These are phyloP conservation scores for Cyberlindnera subsufficiens DNA, from an alignment of 805 yeast genomes.

Conservation along the genomic window DNA sequence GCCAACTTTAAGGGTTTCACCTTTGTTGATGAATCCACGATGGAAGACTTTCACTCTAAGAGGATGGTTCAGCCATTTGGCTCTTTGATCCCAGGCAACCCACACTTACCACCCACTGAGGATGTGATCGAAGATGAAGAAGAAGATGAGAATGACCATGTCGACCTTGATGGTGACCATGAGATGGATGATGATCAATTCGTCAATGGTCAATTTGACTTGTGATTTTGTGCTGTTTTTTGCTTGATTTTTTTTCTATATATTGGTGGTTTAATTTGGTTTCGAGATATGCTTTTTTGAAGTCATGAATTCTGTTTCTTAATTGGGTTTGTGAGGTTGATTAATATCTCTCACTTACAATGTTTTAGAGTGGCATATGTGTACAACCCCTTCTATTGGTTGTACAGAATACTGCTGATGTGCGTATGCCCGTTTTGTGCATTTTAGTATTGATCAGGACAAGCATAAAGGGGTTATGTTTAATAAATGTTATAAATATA, in stretches of 20 bases:
- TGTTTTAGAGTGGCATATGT: no score
- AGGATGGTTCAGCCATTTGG: constrained; percentile 41
- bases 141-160: constrained; percentile 35
- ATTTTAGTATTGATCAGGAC: no score
- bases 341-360: no score
- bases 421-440: no score
- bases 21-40: constrained; percentile 87
- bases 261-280: neutral
- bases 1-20: constrained; percentile 97
- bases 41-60: constrained; percentile 72
- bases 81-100: constrained; percentile 74
- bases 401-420: no score
- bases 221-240: constrained; percentile 30
- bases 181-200: constrained; percentile 68
- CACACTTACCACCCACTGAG: constrained; percentile 76
- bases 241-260: neutral
- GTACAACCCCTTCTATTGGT: no score
- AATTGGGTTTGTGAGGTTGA: no score
- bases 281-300: no score
- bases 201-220: constrained; percentile 85
- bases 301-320: no score
- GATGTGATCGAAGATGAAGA: constrained; percentile 75
- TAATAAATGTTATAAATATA: no score
- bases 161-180: constrained; percentile 42
- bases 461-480: no score